phyloP scores from a whole-genome alignment of 352 stramenopile species.

The Blastocystis sp. region DNA sequence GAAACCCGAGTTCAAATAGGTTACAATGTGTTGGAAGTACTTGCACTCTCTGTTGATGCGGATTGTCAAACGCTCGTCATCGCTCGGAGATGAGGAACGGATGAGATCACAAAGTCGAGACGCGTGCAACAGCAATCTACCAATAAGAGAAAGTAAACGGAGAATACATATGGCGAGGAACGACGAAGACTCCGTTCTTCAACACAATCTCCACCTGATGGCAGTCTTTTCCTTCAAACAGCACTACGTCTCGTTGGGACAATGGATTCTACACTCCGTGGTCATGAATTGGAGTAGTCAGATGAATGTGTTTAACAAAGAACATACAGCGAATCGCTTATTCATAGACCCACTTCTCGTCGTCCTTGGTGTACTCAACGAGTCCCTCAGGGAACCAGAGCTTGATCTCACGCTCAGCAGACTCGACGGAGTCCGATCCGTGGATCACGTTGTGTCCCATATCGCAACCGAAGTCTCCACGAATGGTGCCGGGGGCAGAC shows the following conservation, averaged over 20 bases:
- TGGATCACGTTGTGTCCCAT: constrained; percentile 86
- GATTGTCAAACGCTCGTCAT: not conserved
- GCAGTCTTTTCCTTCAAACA: not conserved
- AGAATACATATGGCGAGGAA: not conserved
- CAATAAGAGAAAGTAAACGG: not conserved
- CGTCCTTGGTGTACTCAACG: constrained; percentile 76
- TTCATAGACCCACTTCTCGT: constrained; percentile 86
- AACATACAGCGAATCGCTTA: constrained; percentile 57
- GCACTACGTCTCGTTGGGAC: not conserved
- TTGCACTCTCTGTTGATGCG: not conserved
- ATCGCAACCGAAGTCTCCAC: constrained; percentile 80
- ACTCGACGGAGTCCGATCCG: constrained; percentile 89
- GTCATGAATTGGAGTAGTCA: not conserved
- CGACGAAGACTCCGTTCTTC: not conserved
- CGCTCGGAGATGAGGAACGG: not conserved
- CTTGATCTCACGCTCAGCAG: constrained; percentile 87
- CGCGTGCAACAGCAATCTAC: not conserved
- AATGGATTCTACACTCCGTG: not conserved
- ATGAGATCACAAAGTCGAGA: not conserved
- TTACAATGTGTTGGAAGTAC: not conserved
- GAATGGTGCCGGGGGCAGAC: constrained; percentile 85
- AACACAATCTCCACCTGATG: not conserved
- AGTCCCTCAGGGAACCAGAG: constrained; percentile 91
- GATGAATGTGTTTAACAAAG: not conserved
- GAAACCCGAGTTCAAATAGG: not conserved